Evolutionary conservation across 768 basidiomycete species (phyloP).

Genomic region (Trametes gibbosa): DNA sequence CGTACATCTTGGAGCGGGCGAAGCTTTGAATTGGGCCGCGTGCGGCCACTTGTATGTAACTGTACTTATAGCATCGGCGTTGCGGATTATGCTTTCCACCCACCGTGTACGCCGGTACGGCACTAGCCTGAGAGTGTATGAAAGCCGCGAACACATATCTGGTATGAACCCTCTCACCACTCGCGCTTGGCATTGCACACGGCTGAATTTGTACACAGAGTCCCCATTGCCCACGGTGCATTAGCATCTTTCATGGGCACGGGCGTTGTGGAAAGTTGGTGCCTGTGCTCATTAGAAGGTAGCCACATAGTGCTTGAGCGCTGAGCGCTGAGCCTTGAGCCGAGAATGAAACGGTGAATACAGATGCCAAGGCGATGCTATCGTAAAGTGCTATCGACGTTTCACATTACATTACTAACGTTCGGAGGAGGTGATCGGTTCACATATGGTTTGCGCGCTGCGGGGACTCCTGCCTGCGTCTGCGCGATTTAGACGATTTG

Average conservation of each 20-base stretch:
- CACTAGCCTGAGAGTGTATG: background rate
- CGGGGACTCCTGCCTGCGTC: background rate
- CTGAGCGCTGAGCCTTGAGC: no score
- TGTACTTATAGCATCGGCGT: background rate
- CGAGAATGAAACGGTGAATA: background rate
- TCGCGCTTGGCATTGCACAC: background rate
- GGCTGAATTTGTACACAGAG: background rate
- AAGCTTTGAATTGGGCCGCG: constrained; percentile 33
- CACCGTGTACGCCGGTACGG: no score
- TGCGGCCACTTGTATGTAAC: background rate
- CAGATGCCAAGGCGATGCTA: background rate
- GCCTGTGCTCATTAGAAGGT: background rate
- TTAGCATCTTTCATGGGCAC: background rate
- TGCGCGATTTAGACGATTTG: background rate
- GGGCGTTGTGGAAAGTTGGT: background rate
- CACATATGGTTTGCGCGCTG: no score
- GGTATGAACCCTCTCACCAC: background rate
- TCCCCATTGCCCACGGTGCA: no score
- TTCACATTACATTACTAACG: background rate
- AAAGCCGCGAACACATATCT: background rate
- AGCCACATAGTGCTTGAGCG: background rate
- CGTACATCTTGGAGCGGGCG: constrained; percentile 39
- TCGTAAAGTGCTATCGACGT: background rate
- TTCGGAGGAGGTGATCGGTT: background rate
- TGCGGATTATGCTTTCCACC: no score